Conservation (phyloP, 805 yeast genomes). For the Myxozyma udenii region DNA sequence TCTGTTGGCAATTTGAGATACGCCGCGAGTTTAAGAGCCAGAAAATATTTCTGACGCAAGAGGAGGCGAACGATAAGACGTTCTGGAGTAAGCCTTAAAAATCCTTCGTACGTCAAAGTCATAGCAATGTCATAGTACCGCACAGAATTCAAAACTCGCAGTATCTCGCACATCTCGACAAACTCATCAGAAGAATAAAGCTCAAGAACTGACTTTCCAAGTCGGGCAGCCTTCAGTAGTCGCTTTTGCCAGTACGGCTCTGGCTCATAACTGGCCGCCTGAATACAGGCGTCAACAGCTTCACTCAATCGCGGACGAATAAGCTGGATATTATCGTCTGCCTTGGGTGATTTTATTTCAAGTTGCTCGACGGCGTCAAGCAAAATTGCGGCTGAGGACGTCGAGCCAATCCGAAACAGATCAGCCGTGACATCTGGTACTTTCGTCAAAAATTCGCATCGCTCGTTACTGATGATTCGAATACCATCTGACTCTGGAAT, state of each 20-base stretch:
- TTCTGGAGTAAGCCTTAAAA: slow-evolving; percentile 52
- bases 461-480: slow-evolving; percentile 55
- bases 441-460: slow-evolving; percentile 59
- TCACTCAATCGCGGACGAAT: slow-evolving; percentile 49
- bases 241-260: slow-evolving; percentile 77
- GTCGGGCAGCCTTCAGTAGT: slow-evolving; percentile 72
- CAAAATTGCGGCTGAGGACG: slow-evolving; percentile 75
- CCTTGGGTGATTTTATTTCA: slow-evolving; percentile 67
- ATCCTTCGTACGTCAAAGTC: slow-evolving; percentile 60
- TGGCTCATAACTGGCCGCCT: slow-evolving; percentile 75
- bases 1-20: slow-evolving; percentile 49
- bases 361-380: slow-evolving; percentile 73
- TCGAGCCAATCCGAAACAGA: slow-evolving; percentile 78
- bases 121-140: slow-evolving; percentile 65
- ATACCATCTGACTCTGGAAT: slow-evolving; percentile 69
- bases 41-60: slow-evolving; percentile 55
- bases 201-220: slow-evolving; percentile 69
- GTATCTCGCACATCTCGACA: slow-evolving; percentile 56
- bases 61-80: slow-evolving; percentile 56
- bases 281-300: slow-evolving; percentile 70
- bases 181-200: slow-evolving; percentile 58
- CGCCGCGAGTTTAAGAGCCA: slow-evolving; percentile 61
- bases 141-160: slow-evolving; percentile 69
- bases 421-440: slow-evolving; percentile 58
- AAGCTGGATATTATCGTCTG: slow-evolving; percentile 67